Evolutionary conservation across 148 eudicot genomes (phyloP).

Genomic region (Fallopia convolvulus): DNA sequence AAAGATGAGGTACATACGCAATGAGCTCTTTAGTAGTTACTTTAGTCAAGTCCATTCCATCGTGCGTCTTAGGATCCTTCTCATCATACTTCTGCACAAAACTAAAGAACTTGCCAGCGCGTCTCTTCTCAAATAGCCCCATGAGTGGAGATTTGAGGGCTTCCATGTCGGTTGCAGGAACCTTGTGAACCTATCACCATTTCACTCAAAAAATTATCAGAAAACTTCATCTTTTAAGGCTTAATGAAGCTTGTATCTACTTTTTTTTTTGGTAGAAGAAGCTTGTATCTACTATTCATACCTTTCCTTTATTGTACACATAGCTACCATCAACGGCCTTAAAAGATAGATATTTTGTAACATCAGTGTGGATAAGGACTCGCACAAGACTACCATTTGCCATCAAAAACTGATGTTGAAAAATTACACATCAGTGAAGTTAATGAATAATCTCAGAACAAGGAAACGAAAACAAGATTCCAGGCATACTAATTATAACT

Average conservation of each 20-base stretch:
- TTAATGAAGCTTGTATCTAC: not conserved
- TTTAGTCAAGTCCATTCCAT: constrained; percentile 81
- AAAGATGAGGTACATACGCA: constrained; percentile 48
- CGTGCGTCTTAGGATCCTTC: constrained; percentile 74
- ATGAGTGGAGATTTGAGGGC: constrained; percentile 92
- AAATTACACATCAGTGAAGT: constrained; percentile 5
- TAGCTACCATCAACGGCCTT: constrained; percentile 97
- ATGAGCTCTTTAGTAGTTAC: constrained; percentile 77
- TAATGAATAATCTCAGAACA: not conserved
- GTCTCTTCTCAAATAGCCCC: constrained; percentile 95
- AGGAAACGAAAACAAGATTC: not conserved
- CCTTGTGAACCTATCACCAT: constrained; percentile 71
- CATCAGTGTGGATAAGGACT: constrained; percentile 95
- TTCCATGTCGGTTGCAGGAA: constrained; percentile 98
- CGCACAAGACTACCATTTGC: constrained; percentile 96
- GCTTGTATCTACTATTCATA: constrained; percentile 13
- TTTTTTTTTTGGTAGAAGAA: too few relatives aligned
- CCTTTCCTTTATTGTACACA: constrained; percentile 96
- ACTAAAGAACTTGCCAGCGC: constrained; percentile 80
- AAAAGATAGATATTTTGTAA: constrained; percentile 77
- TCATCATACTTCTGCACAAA: constrained; percentile 84
- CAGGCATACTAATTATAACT: not conserved
- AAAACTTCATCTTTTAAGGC: not conserved
- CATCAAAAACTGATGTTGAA: constrained; percentile 60
- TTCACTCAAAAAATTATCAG: not conserved